phyloP scores from a whole-genome alignment of 1,139 yeast genomes.

The Taphrina sp. region DNA sequence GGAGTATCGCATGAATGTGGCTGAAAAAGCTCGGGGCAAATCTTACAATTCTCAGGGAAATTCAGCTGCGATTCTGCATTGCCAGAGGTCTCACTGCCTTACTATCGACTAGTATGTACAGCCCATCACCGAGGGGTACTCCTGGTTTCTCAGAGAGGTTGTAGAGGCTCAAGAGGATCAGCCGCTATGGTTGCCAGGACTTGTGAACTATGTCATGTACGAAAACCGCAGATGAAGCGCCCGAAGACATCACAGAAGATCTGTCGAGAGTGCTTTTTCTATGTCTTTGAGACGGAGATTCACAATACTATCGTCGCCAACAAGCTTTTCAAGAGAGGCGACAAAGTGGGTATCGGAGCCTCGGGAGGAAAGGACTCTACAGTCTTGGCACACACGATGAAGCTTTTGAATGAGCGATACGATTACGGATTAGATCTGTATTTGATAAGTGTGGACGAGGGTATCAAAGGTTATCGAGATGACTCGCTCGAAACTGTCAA shows the following conservation, averaged over 20 bases:
- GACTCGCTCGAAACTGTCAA: constrained; percentile 96
- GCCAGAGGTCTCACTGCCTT: neutral
- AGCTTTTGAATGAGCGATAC: constrained; percentile 81
- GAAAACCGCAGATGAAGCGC: constrained; percentile 83
- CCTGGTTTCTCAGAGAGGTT: too few relatives aligned
- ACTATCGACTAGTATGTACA: neutral
- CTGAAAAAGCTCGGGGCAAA: too few relatives aligned
- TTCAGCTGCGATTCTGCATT: too few relatives aligned
- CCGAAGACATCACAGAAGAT: constrained; percentile 89
- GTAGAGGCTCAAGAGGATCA: too few relatives aligned
- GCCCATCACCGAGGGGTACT: too few relatives aligned
- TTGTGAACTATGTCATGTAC: constrained; percentile 82
- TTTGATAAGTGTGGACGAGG: constrained; percentile 88
- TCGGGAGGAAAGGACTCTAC: constrained; percentile 99
- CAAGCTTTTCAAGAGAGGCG: constrained; percentile 72
- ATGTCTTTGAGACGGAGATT: constrained; percentile 91
- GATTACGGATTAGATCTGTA: constrained; percentile 81
- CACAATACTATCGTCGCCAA: constrained; percentile 80
- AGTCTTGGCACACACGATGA: constrained; percentile 83
- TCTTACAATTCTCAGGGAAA: too few relatives aligned
- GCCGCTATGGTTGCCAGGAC: constrained; percentile 40
- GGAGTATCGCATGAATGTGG: too few relatives aligned
- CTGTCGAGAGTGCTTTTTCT: constrained; percentile 88
- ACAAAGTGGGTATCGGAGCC: constrained; percentile 92
- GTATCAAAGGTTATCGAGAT: constrained; percentile 94